Conservation (phyloP, 1,284 basidiomycete genomes). For the Ustilago nuda region DNA sequence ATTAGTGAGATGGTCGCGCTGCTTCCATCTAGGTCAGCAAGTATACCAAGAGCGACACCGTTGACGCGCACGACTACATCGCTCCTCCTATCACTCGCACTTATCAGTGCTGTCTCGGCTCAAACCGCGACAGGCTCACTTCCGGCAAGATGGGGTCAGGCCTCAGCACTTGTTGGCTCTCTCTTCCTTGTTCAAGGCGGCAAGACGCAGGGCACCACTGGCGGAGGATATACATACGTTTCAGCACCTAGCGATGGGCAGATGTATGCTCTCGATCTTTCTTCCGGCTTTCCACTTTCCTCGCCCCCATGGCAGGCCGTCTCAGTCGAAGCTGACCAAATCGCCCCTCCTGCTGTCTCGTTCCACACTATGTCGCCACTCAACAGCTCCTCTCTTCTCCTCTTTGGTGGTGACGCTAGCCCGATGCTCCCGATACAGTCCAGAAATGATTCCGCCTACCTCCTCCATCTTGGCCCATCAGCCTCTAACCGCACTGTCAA, state of each 20-base stretch:
- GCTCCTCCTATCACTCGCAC: slow-evolving; percentile 8
- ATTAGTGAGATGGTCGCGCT: slow-evolving; percentile 8
- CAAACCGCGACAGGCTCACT: slow-evolving; percentile 10
- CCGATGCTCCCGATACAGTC: slow-evolving; percentile 46
- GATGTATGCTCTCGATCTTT: slow-evolving; percentile 56
- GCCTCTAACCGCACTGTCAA: slow-evolving; percentile 17
- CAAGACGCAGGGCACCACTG: slow-evolving; percentile 56
- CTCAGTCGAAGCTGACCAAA: slow-evolving; percentile 2
- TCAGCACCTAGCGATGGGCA: slow-evolving; percentile 55
- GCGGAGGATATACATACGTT: slow-evolving; percentile 58
- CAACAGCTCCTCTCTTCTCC: slow-evolving; percentile 37
- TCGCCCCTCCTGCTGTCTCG: slow-evolving; percentile 39
- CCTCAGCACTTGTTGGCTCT: slow-evolving; percentile 50
- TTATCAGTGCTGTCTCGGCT: slow-evolving; percentile 20
- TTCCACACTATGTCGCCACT: slow-evolving; percentile 63
- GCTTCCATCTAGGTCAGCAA: background rate
- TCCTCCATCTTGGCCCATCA: slow-evolving; percentile 39
- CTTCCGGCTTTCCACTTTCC: slow-evolving; percentile 29
- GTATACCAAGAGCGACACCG: background rate
- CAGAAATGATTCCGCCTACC: slow-evolving; percentile 59
- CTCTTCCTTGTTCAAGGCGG: slow-evolving; percentile 61
- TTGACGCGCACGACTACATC: background rate
- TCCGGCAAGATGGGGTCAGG: slow-evolving; percentile 59
- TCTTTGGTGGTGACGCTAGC: slow-evolving; percentile 60
- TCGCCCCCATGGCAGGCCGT: slow-evolving; percentile 54